These are phyloP conservation scores for Suhomyces sp. DNA, from an alignment of 805 yeast genomes.

Conservation along the genomic window DNA sequence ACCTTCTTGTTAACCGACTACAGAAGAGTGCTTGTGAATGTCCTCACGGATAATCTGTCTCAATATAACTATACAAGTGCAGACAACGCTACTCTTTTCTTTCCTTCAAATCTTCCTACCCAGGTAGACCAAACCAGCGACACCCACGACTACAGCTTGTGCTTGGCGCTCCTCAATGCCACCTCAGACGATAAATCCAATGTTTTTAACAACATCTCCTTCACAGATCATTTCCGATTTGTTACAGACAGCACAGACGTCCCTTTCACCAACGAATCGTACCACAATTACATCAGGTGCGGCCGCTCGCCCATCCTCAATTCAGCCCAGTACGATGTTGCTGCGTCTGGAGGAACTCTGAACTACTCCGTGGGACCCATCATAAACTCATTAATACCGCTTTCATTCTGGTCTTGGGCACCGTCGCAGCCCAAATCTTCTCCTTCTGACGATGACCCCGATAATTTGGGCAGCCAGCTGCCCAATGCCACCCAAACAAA, in stretches of 20 bases:
- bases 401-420: conserved; percentile 74
- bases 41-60: conserved; percentile 17
- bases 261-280: conserved; percentile 38
- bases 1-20: conserved; percentile 25
- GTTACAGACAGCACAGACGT: conserved; percentile 31
- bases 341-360: neutral
- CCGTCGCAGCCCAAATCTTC: conserved; percentile 46
- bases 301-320: conserved; percentile 70
- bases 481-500: neutral
- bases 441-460: conserved; percentile 31
- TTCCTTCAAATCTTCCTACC: conserved; percentile 3
- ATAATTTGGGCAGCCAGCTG: neutral
- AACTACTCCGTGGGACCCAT: conserved; percentile 23
- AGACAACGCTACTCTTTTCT: conserved; percentile 22
- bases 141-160: neutral
- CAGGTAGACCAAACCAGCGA: conserved; percentile 2
- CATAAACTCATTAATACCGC: conserved; percentile 24
- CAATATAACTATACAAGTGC: conserved; percentile 21
- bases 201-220: conserved; percentile 12
- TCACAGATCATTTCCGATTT: conserved; percentile 24
- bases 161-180: neutral
- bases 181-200: neutral
- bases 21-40: conserved; percentile 26
- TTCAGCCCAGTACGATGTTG: conserved; percentile 23
- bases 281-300: conserved; percentile 42